Evolutionary conservation across 139 green algal genomes (phyloP), one percentile per base, ranked within the genome.

Genomic region (Yamagishiella unicocca): DNA sequence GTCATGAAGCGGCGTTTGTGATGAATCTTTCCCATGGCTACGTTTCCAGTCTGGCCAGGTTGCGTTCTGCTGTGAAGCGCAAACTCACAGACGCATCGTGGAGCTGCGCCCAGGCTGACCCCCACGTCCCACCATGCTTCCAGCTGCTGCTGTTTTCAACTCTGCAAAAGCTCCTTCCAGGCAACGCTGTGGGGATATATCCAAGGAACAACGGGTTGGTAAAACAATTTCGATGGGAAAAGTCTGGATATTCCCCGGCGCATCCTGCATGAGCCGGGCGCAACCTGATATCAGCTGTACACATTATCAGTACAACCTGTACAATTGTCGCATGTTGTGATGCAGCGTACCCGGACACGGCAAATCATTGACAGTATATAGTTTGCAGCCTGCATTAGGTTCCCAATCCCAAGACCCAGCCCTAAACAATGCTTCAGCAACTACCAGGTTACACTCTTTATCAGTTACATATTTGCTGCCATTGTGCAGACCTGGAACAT

Each of bases 101-200:
- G 72, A 9, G 72, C 42, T 31, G 33, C 74, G 74, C 46, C 31
- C 9, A 9, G 46, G 50, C 74, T 67, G 74, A 1, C 54, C 43
- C 0, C 46, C 74, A 4, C 74, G 74, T 31, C 40, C 50, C 42
- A 45, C 46, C 45, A 46, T 8, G 72, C 25, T 42, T 8, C 43
- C 45, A 10, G 46, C 31, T 31, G 74, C 74, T 9, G 74, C 46
- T 8, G 2, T 46, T 46, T 50, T 46, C 67, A 97, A 88, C 83
- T 97, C 94, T 2, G 68, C 85, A 43, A 94, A 97, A 4, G 90
- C 81, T 9, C 24, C 53, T 31, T 95, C 78, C 22, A 98, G 70
- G 87, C 93, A 97, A 54, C 90, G 90, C 90, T 93, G 67, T 33
- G 45, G 37, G 43, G 35, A 4, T 46, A 8, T 29, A 40, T 5